These are phyloP conservation scores for Candida suzukii DNA, from an alignment of 805 yeast species.

Conservation along the genomic window DNA sequence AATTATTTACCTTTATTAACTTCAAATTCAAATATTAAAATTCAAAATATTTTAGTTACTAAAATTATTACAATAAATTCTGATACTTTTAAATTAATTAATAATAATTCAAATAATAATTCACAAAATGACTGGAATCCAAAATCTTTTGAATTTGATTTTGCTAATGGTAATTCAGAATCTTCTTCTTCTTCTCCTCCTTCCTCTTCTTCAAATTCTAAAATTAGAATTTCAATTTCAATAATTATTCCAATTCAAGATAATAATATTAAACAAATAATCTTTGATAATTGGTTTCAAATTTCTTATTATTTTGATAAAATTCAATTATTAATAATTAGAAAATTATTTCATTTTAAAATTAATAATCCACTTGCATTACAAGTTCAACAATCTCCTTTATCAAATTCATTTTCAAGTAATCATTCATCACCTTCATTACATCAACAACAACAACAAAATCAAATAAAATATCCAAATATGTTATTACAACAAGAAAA, in stretches of 20 bases:
- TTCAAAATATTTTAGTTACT: slow-evolving; percentile 34
- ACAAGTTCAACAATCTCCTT: not conserved
- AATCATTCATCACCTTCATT: too few relatives aligned
- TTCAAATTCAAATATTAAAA: slow-evolving; percentile 19
- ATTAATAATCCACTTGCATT: too few relatives aligned
- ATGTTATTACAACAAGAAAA: slow-evolving; percentile 34
- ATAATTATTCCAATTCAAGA: slow-evolving; percentile 36
- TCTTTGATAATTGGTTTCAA: slow-evolving; percentile 44
- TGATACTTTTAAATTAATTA: not conserved
- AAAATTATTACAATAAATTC: slow-evolving; percentile 32
- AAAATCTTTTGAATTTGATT: slow-evolving; percentile 25
- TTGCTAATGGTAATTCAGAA: too few relatives aligned
- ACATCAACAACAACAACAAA: not conserved
- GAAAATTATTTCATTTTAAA: too few relatives aligned
- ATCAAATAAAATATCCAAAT: slow-evolving; percentile 13
- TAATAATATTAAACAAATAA: slow-evolving; percentile 23
- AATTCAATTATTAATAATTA: slow-evolving; percentile 31
- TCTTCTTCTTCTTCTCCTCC: too few relatives aligned
- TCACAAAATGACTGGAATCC: slow-evolving; percentile 32
- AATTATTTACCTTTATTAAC: slow-evolving; percentile 39
- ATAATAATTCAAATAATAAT: not conserved
- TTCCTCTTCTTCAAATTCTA: too few relatives aligned
- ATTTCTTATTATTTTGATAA: slow-evolving; percentile 32
- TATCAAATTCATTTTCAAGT: not conserved
- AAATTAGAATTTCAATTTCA: slow-evolving; percentile 39